These are phyloP conservation scores for Caryopteris hybrid DNA, from an alignment of 305 asterid species.

Conservation along the genomic window DNA sequence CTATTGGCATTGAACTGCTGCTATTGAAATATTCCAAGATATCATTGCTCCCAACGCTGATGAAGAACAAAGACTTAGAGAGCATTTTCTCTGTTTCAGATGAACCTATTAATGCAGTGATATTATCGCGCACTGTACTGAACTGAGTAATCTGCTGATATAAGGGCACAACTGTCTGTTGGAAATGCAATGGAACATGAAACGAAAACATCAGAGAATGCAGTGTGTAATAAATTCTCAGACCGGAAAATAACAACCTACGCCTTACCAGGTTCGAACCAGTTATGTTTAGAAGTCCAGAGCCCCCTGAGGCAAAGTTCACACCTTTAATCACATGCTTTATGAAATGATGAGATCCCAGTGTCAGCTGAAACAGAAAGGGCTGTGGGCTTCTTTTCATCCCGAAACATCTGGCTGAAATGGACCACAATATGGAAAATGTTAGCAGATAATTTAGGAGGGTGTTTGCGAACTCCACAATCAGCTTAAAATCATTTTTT, in stretches of 20 bases:
- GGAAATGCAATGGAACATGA: background rate
- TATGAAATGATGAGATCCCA: slow-evolving; percentile 16
- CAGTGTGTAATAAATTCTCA: background rate
- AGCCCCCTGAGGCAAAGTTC: slow-evolving; percentile 56
- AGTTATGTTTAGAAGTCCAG: slow-evolving; percentile 41
- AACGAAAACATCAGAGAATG: background rate
- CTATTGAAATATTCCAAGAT: slow-evolving; percentile 27
- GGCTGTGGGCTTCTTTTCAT: slow-evolving; percentile 41
- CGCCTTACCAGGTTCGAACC: slow-evolving; percentile 30
- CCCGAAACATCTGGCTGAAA: slow-evolving; percentile 36
- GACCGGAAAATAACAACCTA: background rate
- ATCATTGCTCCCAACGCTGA: slow-evolving; percentile 58
- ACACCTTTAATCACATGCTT: slow-evolving; percentile 30
- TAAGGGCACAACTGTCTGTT: slow-evolving; percentile 35
- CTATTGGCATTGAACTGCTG: slow-evolving; percentile 12
- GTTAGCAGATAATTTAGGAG: background rate
- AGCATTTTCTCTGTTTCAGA: slow-evolving; percentile 30
- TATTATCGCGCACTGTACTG: slow-evolving; percentile 27
- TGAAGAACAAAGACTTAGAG: slow-evolving; percentile 38
- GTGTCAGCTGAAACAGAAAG: slow-evolving; percentile 27
- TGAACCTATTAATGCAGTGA: slow-evolving; percentile 34
- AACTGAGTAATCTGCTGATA: slow-evolving; percentile 45
- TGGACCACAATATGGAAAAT: background rate
- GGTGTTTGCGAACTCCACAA: too few species aligned
- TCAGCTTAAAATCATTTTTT: too few species aligned